phyloP scores from a whole-genome alignment of 169 alveolate species.

The Plasmodium chabaudi region DNA sequence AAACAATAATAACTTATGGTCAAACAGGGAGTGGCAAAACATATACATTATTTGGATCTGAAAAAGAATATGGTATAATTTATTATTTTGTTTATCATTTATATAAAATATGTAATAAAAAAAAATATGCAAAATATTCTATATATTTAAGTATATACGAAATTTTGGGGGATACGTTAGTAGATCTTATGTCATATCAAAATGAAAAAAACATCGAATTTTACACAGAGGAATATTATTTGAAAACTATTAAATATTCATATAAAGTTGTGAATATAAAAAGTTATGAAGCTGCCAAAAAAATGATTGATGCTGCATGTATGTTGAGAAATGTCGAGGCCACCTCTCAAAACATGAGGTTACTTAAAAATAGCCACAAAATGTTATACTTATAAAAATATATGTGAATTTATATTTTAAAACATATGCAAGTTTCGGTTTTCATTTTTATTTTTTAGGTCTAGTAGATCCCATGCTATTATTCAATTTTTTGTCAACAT shows the following conservation, averaged over 20 bases:
- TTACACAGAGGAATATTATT: conserved; percentile 40
- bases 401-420: neutral
- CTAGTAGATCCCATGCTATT: conserved; percentile 71
- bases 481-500: conserved; percentile 61
- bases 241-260: conserved; percentile 42
- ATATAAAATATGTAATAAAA: conserved; percentile 14
- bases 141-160: conserved; percentile 56
- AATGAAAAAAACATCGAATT: conserved; percentile 29
- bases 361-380: neutral
- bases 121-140: neutral
- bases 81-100: conserved; percentile 35
- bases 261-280: conserved; percentile 55
- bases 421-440: too few species aligned
- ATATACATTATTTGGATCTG: conserved; percentile 44
- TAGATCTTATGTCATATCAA: conserved; percentile 37
- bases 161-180: conserved; percentile 35
- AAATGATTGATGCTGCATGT: conserved; percentile 52
- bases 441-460: conserved; percentile 10
- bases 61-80: conserved; percentile 41
- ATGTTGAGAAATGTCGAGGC: conserved; percentile 66
- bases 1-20: conserved; percentile 52
- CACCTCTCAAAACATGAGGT: conserved; percentile 65
- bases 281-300: conserved; percentile 47
- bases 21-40: conserved; percentile 75
- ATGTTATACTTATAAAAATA: neutral